These are phyloP conservation scores for Vicia sativa DNA, from an alignment of 306 rosid species.

Conservation along the genomic window DNA sequence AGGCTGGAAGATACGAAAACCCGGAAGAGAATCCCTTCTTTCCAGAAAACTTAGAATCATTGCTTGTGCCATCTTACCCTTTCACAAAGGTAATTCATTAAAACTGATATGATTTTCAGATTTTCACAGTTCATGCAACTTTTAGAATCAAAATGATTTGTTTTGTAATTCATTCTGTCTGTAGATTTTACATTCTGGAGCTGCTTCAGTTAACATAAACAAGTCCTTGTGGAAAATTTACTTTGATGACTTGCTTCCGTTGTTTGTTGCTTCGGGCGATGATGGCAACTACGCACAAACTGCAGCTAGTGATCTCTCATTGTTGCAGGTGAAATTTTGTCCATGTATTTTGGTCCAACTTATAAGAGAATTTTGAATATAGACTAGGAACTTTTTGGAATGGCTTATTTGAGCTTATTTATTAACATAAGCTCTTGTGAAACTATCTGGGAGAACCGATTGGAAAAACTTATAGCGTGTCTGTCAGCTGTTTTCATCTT, in stretches of 20 bases:
- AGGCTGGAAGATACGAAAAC: slow-evolving; percentile 81
- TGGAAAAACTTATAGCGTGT: neutral
- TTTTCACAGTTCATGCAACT: slow-evolving; percentile 13
- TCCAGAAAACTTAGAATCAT: slow-evolving; percentile 54
- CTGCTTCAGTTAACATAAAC: slow-evolving; percentile 71
- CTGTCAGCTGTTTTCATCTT: neutral
- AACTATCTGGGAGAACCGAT: neutral
- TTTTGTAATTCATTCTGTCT: slow-evolving; percentile 23
- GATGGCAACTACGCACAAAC: slow-evolving; percentile 90
- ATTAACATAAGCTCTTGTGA: neutral
- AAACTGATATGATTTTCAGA: neutral
- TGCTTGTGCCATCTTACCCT: slow-evolving; percentile 59
- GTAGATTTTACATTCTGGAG: slow-evolving; percentile 71
- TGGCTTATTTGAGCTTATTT: neutral
- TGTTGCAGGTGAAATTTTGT: slow-evolving; percentile 68
- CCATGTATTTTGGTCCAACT: slow-evolving; percentile 1
- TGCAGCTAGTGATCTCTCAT: slow-evolving; percentile 81
- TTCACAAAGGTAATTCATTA: slow-evolving; percentile 54
- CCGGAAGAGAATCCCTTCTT: slow-evolving; percentile 87
- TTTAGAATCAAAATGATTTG: slow-evolving; percentile 6
- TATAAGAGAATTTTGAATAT: neutral
- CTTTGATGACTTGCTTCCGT: slow-evolving; percentile 64
- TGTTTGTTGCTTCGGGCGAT: slow-evolving; percentile 60
- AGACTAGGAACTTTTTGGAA: neutral
- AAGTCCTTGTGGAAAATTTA: slow-evolving; percentile 71